These are phyloP conservation scores for Akanthomyces lecanii DNA, from an alignment of 2,329 filamentous ascomycete species.

Conservation along the genomic window DNA sequence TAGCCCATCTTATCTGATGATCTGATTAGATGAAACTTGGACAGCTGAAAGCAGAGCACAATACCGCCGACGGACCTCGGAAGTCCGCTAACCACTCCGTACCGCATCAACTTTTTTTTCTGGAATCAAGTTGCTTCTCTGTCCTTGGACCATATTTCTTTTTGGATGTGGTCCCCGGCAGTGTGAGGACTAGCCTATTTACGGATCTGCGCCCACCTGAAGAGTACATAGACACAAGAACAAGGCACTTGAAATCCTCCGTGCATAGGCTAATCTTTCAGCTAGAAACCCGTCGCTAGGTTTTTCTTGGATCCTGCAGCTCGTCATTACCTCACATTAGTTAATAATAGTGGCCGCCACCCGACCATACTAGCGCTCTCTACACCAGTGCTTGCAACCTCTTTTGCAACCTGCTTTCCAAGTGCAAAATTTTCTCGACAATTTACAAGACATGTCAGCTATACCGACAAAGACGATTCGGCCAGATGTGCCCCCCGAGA, in stretches of 20 bases:
- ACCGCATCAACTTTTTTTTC: not conserved
- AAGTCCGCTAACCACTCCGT: not conserved
- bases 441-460: slow-evolving; percentile 1
- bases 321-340: not conserved
- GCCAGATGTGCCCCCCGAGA: slow-evolving; percentile 27
- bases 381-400: not conserved
- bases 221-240: not conserved
- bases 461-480: slow-evolving; percentile 26
- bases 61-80: slow-evolving; percentile 16
- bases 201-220: not conserved
- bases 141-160: not conserved
- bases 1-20: slow-evolving; percentile 41
- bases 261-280: not conserved
- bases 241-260: not conserved
- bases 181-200: not conserved
- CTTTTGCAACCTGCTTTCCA: not conserved
- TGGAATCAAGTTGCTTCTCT: not conserved
- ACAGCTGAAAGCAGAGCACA: not conserved
- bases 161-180: not conserved
- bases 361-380: not conserved
- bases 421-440: not conserved
- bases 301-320: not conserved
- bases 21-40: slow-evolving; percentile 37
- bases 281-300: not conserved
- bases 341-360: not conserved